Percentiles rank a stretch among this genome's conserved stretches.
Conservation (phyloP, 129 eudicot species). For the Pittosporum tobira region DNA sequence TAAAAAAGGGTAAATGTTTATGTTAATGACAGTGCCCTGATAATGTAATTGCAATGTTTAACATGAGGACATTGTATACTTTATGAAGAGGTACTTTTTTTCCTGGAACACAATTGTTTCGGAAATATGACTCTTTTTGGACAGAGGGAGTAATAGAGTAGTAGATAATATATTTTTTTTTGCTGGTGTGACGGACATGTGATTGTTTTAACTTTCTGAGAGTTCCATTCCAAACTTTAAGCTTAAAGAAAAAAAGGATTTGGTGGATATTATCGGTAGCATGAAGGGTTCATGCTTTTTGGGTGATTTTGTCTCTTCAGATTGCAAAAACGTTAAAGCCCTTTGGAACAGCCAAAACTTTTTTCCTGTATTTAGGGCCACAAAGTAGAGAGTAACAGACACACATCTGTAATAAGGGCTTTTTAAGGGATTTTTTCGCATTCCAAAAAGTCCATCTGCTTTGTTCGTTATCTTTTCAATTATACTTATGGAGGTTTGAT, state of each 20-base stretch:
- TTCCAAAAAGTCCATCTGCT: conserved; percentile 4
- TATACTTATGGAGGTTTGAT: conserved; percentile 10
- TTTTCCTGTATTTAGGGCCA: conserved; percentile 27
- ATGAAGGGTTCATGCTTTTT: conserved; percentile 29
- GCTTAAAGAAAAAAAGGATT: conserved; percentile 11
- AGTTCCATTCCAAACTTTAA: conserved; percentile 12
- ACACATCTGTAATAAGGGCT: conserved; percentile 1
- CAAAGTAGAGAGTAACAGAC: conserved; percentile 18
- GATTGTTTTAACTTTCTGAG: conserved; percentile 15
- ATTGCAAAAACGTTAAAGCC: conserved; percentile 11
- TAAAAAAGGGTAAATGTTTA: too few relatives aligned
- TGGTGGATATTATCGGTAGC: conserved; percentile 5
- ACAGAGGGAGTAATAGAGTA: too few relatives aligned
- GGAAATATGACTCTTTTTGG: too few relatives aligned
- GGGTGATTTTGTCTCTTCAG: conserved; percentile 10
- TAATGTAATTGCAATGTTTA: too few relatives aligned
- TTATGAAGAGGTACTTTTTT: too few relatives aligned
- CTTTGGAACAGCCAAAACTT: conserved; percentile 2
- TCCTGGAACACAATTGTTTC: too few relatives aligned
- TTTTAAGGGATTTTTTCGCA: conserved; percentile 13
- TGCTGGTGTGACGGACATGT: conserved; percentile 11
- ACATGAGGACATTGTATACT: too few relatives aligned
- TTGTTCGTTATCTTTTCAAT: conserved; percentile 2
- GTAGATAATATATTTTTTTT: too few relatives aligned
- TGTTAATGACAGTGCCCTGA: too few relatives aligned